Percentiles rank a stretch among this genome's conserved stretches.
Evolutionary conservation across 495 filamentous ascomycete species (phyloP).

Genomic region (Penicillium herquei): DNA sequence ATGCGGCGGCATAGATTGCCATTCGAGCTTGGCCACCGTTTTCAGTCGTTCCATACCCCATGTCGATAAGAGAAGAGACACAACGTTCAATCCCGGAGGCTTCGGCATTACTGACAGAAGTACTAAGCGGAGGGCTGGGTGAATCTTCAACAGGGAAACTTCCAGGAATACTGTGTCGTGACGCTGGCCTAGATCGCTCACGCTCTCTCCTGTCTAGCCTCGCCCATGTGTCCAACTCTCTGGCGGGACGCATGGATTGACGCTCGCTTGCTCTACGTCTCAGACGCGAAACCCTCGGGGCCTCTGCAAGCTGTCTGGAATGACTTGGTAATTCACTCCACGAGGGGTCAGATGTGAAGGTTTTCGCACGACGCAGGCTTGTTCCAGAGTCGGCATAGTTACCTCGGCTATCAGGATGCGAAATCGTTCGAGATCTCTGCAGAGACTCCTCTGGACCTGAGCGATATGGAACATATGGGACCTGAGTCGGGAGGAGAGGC

Average conservation of each 20-base stretch:
- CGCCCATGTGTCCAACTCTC: constrained; percentile 17
- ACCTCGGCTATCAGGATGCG: not conserved
- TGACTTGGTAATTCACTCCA: not conserved
- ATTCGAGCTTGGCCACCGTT: constrained; percentile 46
- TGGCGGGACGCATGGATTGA: constrained; percentile 8
- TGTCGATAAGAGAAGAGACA: constrained; percentile 41
- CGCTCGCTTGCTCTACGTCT: constrained; percentile 29
- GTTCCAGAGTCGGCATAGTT: not conserved
- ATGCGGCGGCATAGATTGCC: constrained; percentile 51
- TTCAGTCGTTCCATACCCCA: constrained; percentile 49
- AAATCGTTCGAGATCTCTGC: constrained; percentile 5
- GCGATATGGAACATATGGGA: too few relatives aligned
- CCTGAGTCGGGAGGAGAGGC: too few relatives aligned
- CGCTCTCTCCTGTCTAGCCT: constrained; percentile 22
- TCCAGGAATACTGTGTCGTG: constrained; percentile 23
- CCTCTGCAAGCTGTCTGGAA: not conserved
- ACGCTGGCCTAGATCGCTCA: constrained; percentile 11
- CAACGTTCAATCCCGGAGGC: constrained; percentile 42
- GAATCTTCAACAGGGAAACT: constrained; percentile 32
- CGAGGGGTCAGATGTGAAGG: constrained; percentile 15
- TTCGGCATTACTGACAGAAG: not conserved
- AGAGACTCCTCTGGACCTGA: not conserved
- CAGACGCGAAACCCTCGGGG: not conserved
- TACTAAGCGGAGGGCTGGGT: not conserved
- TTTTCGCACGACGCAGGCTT: constrained; percentile 27